Base-by-base conservation (phyloP, 73 alveolate genomes). In the Paraurostyla sp. region DNA sequence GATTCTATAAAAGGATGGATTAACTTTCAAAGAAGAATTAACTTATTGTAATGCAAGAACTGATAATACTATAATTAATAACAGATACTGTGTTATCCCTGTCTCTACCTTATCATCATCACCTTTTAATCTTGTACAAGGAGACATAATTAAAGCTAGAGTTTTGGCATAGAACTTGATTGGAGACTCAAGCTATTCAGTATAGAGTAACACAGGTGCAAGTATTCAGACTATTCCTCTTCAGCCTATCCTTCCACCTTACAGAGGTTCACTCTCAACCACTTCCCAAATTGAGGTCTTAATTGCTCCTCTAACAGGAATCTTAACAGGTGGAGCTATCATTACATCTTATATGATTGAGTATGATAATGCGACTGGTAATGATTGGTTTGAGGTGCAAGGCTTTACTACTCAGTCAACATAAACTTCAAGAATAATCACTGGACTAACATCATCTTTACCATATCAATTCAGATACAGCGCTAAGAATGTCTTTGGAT, bases 241-340 rank as follows among this genome's bases (percentile, higher is more conserved):
- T 36, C 42, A 85, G 65, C 87, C 88, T 0, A 43, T 71, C 3
- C 36, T 51, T 22, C 40, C 81, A 20, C 93, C 93, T 2, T 49
- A 46, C 27, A 49, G 88, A 71, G 93, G 93, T 2, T 23, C 62
- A 29, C 46, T 41, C 36, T 71, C 93, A 4, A 33, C 78, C 20
- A 85, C 71, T 38, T 22, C 46, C 52, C 30, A 48, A 68, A 71
- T 85, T 42, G 56, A 85, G 18, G 81, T 85, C 6, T 0, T 25
- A 16, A 49, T 85, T 0, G 73, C 81, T 25, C 52, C 82, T 11
- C 71, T 85, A 51, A 48, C 88, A 30, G 62, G 51, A 0, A 35
- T 71, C 16, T 35, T 29, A 51, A 86, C 89, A 35, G 93, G 93
- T 27, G 93, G 93, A 9, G 57, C 82, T 29, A 56, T 45, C 6